A percentile compares a stretch with the other conserved stretches of the same genome.
Conservation (phyloP, 768 basidiomycete genomes). For the Gautieria morchelliformis region DNA sequence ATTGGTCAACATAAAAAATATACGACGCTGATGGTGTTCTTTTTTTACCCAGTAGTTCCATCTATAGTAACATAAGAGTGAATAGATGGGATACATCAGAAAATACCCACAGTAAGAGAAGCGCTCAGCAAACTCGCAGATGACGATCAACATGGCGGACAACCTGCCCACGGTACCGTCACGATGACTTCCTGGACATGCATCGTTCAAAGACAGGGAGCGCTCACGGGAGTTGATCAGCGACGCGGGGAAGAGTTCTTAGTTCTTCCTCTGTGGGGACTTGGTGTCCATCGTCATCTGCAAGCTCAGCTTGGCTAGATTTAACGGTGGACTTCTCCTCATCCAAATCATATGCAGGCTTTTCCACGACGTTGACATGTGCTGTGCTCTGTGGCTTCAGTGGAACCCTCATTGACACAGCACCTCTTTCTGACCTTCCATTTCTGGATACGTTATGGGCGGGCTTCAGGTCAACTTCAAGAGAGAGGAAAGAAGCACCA, state of each 20-base stretch:
- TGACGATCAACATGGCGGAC: constrained; percentile 2
- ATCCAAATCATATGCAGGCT: not conserved
- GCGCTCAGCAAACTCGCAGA: constrained; percentile 7
- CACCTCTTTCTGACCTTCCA: not conserved
- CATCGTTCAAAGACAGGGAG: not conserved
- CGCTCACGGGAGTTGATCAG: constrained; percentile 4
- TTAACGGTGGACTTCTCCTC: not conserved
- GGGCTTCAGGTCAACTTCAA: no score
- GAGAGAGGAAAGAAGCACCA: no score
- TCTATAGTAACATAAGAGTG: not conserved
- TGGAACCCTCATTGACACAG: no score
- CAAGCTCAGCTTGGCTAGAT: not conserved
- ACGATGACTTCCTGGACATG: not conserved
- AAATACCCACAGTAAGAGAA: constrained; percentile 6
- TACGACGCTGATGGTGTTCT: not conserved
- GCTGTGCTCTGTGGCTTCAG: no score
- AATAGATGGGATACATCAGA: not conserved
- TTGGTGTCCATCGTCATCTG: not conserved
- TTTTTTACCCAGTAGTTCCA: constrained; percentile 4
- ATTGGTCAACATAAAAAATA: not conserved
- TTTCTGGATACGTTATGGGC: not conserved
- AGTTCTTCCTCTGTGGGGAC: constrained; percentile 6
- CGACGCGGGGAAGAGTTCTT: not conserved
- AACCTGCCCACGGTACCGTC: not conserved
- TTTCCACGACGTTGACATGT: not conserved